Conservation (phyloP, 768 basidiomycete genomes). For the Psilocybe subaeruginosa region DNA sequence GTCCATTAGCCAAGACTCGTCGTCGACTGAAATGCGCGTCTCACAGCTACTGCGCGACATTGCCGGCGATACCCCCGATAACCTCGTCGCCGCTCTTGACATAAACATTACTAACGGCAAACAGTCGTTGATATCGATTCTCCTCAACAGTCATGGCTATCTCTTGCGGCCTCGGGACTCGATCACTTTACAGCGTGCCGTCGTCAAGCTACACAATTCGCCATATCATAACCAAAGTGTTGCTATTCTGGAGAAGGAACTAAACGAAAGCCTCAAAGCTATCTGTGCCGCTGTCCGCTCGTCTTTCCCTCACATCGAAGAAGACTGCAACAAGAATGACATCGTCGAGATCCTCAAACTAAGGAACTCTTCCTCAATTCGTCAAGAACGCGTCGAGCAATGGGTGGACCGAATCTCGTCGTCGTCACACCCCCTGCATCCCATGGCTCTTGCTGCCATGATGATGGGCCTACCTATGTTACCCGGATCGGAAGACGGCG, state of each 20-base stretch:
- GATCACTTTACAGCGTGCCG: conserved; percentile 45
- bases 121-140: conserved; percentile 33
- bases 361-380: conserved; percentile 34
- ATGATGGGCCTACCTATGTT: conserved; percentile 50
- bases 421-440: conserved; percentile 37
- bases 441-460: conserved; percentile 67
- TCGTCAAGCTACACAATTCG: conserved; percentile 35
- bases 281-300: conserved; percentile 46
- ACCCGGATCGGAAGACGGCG: conserved; percentile 33
- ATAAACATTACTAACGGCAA: conserved; percentile 46
- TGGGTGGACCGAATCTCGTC: conserved; percentile 57
- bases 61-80: conserved; percentile 53
- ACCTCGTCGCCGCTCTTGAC: conserved; percentile 56
- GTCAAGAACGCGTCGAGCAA: conserved; percentile 48
- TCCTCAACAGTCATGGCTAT: conserved; percentile 50
- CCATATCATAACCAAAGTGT: conserved; percentile 35
- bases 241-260: conserved; percentile 53
- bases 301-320: conserved; percentile 51
- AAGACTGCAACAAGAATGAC: conserved; percentile 40
- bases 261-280: conserved; percentile 45
- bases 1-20: conserved; percentile 36
- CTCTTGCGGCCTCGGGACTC: conserved; percentile 67
- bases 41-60: conserved; percentile 36
- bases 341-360: conserved; percentile 50
- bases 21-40: conserved; percentile 36